Conservation (phyloP, 768 basidiomycete genomes). For the Tulasnella sp. region DNA sequence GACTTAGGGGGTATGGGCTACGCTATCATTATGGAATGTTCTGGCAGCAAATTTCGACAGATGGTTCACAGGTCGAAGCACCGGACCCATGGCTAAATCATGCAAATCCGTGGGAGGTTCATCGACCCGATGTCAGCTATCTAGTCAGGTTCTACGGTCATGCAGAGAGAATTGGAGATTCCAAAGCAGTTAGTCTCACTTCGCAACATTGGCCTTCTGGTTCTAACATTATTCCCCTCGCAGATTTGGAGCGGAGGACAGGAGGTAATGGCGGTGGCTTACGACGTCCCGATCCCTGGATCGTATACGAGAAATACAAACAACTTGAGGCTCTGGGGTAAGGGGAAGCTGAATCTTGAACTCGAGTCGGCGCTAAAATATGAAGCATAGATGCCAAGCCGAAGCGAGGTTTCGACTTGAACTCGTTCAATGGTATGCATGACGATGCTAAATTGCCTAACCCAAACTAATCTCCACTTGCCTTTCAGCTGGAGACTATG, state of each 20-base stretch:
- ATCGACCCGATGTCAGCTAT: constrained; percentile 76
- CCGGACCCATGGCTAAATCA: constrained; percentile 91
- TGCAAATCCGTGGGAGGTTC: constrained; percentile 78
- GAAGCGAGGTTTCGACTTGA: constrained; percentile 87
- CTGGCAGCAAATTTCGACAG: constrained; percentile 81
- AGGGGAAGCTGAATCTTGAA: constrained; percentile 49
- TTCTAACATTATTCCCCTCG: constrained; percentile 20
- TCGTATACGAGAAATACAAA: constrained; percentile 81
- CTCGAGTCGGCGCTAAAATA: neutral
- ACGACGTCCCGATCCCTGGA: constrained; percentile 90
- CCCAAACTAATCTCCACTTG: constrained; percentile 4
- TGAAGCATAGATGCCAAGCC: constrained; percentile 47
- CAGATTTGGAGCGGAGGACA: constrained; percentile 67
- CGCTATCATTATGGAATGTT: constrained; percentile 90
- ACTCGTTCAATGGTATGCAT: constrained; percentile 83
- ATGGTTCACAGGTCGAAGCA: constrained; percentile 70
- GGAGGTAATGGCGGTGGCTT: constrained; percentile 89
- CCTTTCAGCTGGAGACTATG: constrained; percentile 80
- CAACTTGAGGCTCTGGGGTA: constrained; percentile 62
- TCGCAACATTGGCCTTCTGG: neutral
- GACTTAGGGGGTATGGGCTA: constrained; percentile 72
- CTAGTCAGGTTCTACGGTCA: constrained; percentile 87
- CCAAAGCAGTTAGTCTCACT: constrained; percentile 29
- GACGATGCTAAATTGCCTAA: neutral
- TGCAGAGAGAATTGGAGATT: constrained; percentile 60